Base-by-base conservation (phyloP, 1,284 basidiomycete species). In the Pyrrhoderma lamaoense region DNA sequence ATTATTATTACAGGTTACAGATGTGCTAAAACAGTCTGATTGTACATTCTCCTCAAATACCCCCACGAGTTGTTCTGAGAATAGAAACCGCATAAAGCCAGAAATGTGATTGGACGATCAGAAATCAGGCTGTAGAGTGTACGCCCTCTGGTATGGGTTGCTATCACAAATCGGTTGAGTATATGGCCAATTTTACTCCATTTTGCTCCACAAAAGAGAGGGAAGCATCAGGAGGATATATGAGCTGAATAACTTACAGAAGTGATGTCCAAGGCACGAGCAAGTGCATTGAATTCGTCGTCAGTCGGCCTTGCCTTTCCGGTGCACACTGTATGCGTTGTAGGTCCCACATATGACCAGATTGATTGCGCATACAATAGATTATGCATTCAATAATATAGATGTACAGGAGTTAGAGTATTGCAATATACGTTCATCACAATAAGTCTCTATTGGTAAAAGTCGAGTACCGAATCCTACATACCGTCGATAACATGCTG, bases 401-500 rank as follows among this genome's bases (percentile, higher is more conserved):
- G n/a, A n/a, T n/a, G n/a, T n/a, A n/a, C n/a, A n/a, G n/a, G n/a
- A n/a, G n/a, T n/a, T n/a, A n/a, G n/a, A n/a, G n/a, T n/a, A n/a
- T n/a, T n/a, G n/a, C n/a, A n/a, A n/a, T n/a, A n/a, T n/a, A n/a
- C n/a, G n/a, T n/a, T n/a, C n/a, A n/a, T n/a, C n/a, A 2, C 11
- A 23, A 36, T 34, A 27, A 63, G 23, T 14, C 8, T 25, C 14
- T 36, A 37, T 8, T 3, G 18, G 22, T 13, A 37, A 37, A 11
- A 37, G 42, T 16, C 18, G 19, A 9, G 9, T 8, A 31, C 13
- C 34, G 34, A 37, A 42, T 25, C 8, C 9, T 11, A 47, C 71
- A 55, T 56, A 86, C 83, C 71, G 49, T 73, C 70, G 40, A 68
- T 65, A 37, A 86, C 72, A 51, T 73, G 79, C 38, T 70, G 61